Evolutionary conservation across 345 rosid species (phyloP).

Genomic region (Pugionium dolabratum): DNA sequence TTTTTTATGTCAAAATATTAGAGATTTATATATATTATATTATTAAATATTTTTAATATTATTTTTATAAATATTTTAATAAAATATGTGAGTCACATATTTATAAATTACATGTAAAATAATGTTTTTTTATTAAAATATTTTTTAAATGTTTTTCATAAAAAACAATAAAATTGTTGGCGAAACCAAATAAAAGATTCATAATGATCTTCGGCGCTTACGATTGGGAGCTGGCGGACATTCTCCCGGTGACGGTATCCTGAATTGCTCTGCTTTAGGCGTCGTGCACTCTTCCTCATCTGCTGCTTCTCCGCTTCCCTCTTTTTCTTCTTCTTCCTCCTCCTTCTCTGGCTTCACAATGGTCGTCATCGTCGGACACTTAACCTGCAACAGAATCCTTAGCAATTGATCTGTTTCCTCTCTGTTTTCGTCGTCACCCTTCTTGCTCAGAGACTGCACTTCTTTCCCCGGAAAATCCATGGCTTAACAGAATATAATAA

Average conservation of each 20-base stretch:
- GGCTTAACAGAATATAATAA: background rate
- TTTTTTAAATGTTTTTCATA: no score
- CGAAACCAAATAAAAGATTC: no score
- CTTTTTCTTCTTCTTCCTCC: background rate
- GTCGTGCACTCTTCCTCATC: background rate
- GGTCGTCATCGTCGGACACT: background rate
- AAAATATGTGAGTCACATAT: no score
- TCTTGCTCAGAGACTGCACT: background rate
- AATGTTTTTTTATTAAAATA: no score
- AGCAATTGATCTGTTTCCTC: background rate
- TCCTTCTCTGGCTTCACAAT: background rate
- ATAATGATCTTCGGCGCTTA: background rate
- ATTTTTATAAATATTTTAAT: no score
- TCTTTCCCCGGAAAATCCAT: background rate
- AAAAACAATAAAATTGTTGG: no score
- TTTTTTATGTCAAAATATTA: no score
- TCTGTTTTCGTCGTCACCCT: background rate
- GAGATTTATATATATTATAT: no score
- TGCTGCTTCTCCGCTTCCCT: background rate
- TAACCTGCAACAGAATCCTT: background rate
- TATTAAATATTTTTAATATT: no score
- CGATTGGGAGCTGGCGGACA: slow-evolving; percentile 14
- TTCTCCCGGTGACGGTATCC: background rate
- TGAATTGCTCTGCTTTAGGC: slow-evolving; percentile 8
- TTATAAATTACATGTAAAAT: no score